Base-by-base conservation (phyloP, 1,139 yeast species). In the Saccharomyces hybrid region DNA sequence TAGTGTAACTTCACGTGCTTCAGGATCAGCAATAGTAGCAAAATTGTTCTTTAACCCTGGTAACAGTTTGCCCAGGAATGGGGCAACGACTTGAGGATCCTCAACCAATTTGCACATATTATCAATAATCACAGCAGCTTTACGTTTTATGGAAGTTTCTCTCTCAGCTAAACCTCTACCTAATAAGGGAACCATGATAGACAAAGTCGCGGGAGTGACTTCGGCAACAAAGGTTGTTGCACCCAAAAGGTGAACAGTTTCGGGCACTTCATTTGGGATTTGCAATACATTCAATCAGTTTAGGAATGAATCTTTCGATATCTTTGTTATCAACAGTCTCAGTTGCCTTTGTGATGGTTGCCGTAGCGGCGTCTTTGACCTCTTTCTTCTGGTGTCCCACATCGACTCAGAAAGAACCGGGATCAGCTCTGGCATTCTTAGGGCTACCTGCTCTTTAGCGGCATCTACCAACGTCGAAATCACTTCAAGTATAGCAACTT, bases 31-130 rank as follows among this genome's bases (percentile, higher is more conserved):
- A 79, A 93, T 88, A 80, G 88, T 88, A 73, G 87, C 77, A 79
- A 85, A 83, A 87, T 91, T 91, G 74, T 83, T 75, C 83, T 88
- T 88, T 76, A 93, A 83, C 71, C 97, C 88, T 75, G 98, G 98
- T 81, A 89, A 87, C 73, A 91, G 84, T 75, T 85, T 87, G 77
- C 81, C 79, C 87, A 91, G 80, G 86, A 93, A 91, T 67, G 98
- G 98, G 80, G 97, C 98, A 79, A 91, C 96, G 74, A 91, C 90
- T 81, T 91, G 98, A 68, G 98, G 98, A 76, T 93, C 98, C 73
- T 91, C 98, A 79, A 91, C 99, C 78, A 91, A 88, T 81, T 93
- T 91, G 86, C 98, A 93, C 98, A 91, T 93, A 93, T 91, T 91
- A 78, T 93, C 99, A 71, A 91, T 88, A 78, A 91, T 91, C 75